These are phyloP conservation scores for Cutaneotrichosporon cyanovorans DNA, from an alignment of 1,284 basidiomycete species.

Conservation along the genomic window DNA sequence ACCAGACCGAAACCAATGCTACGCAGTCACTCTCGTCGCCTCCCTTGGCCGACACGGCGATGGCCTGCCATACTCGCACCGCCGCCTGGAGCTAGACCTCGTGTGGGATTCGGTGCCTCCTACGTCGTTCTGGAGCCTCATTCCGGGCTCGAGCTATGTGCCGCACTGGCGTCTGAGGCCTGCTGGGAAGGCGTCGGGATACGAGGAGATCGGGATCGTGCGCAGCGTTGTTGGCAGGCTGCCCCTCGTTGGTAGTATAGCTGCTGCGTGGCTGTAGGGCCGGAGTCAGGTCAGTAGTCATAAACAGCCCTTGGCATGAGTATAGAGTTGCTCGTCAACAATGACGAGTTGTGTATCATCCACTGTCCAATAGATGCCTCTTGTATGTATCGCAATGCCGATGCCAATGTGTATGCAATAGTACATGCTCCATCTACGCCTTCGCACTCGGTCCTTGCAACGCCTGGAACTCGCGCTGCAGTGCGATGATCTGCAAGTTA, in stretches of 20 bases:
- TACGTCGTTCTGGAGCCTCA: constrained; percentile 5
- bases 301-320: not conserved
- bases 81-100: constrained; percentile 21
- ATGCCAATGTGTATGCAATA: constrained; percentile 5
- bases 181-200: not conserved
- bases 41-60: constrained; percentile 10
- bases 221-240: constrained; percentile 8
- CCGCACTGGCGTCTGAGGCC: constrained; percentile 9
- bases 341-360: not conserved
- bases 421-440: not conserved
- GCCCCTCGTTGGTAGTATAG: constrained; percentile 13
- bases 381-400: not conserved
- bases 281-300: not conserved
- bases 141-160: constrained; percentile 10
- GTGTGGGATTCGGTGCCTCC: constrained; percentile 10
- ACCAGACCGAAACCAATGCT: no score
- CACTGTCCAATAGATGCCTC: not conserved
- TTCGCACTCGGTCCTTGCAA: constrained; percentile 27
- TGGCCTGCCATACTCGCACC: constrained; percentile 11
- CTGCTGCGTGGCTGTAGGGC: constrained; percentile 7
- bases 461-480: constrained; percentile 41
- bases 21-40: constrained; percentile 16
- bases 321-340: not conserved
- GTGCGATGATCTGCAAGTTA: constrained; percentile 31
- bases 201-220: constrained; percentile 4